Conservation (phyloP, 306 rosid species). For the Pueraria montana region DNA sequence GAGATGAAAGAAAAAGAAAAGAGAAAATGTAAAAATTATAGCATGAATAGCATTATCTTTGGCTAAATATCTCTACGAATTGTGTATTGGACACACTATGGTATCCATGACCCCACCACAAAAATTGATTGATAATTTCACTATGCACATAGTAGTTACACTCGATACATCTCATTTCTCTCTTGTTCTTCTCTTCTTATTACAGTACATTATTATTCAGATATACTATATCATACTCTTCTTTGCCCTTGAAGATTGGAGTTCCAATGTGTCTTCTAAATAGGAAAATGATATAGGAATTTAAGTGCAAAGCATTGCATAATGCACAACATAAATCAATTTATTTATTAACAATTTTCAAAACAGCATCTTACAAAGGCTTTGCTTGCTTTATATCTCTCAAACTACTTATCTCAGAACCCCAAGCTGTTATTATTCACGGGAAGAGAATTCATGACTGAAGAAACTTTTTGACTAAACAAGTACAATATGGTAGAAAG, state of each 20-base stretch:
- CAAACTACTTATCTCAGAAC: not conserved
- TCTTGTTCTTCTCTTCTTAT: too few relatives aligned
- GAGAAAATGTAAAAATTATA: too few relatives aligned
- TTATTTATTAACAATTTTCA: not conserved
- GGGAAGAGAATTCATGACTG: conserved; percentile 12
- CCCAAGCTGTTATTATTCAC: not conserved
- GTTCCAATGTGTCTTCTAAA: not conserved
- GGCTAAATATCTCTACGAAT: too few relatives aligned
- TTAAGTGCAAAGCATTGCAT: not conserved
- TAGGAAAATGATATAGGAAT: not conserved
- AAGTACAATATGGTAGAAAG: conserved; percentile 19
- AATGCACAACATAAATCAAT: not conserved
- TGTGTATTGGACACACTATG: too few relatives aligned
- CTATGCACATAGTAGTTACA: too few relatives aligned
- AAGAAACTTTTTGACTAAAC: conserved; percentile 35
- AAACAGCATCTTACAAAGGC: conserved; percentile 15
- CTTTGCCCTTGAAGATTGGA: not conserved
- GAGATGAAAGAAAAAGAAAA: too few relatives aligned
- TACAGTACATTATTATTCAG: too few relatives aligned
- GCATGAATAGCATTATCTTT: too few relatives aligned
- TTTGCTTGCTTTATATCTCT: not conserved
- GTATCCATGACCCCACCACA: too few relatives aligned
- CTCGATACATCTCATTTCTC: too few relatives aligned
- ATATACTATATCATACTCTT: not conserved
- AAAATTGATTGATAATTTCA: too few relatives aligned